Percentiles rank a stretch among this genome's conserved stretches.
phyloP scores from a whole-genome alignment of 2,329 filamentous ascomycete species.

The Cladosporium cucumerinum region DNA sequence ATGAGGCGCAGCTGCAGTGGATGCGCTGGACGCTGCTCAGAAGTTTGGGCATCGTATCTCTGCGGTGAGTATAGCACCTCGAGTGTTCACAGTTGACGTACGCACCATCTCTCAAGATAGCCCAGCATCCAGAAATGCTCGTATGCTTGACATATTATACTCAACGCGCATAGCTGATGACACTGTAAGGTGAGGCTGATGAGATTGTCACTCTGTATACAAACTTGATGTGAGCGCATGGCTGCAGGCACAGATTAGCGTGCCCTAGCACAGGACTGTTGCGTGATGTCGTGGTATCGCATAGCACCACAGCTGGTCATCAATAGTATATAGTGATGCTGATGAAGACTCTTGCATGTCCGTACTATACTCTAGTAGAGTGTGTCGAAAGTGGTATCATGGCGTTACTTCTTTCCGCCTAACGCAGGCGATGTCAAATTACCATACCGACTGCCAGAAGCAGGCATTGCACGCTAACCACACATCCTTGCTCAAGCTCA shows the following conservation, averaged over 20 bases:
- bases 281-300: not conserved
- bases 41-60: not conserved
- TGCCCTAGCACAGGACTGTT: not conserved
- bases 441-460: not conserved
- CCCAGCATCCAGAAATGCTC: not conserved
- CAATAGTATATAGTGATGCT: not conserved
- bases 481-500: too few relatives aligned
- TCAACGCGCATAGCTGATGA: not conserved
- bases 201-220: not conserved
- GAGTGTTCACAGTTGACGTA: not conserved
- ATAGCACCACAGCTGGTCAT: not conserved
- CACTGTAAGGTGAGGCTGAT: too few relatives aligned
- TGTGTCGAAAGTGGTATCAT: too few relatives aligned
- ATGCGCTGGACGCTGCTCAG: not conserved
- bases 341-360: not conserved
- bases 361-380: not conserved
- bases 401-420: not conserved
- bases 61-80: not conserved
- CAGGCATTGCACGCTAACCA: not conserved
- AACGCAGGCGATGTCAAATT: not conserved
- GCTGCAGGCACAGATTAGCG: not conserved
- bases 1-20: not conserved
- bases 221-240: not conserved
- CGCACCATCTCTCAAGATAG: not conserved
- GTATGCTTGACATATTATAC: too few relatives aligned